A percentile compares a stretch with the other conserved stretches of the same genome.
These are phyloP conservation scores for Leishmania gerbilli DNA, from an alignment of 208 protist species.

Conservation along the genomic window DNA sequence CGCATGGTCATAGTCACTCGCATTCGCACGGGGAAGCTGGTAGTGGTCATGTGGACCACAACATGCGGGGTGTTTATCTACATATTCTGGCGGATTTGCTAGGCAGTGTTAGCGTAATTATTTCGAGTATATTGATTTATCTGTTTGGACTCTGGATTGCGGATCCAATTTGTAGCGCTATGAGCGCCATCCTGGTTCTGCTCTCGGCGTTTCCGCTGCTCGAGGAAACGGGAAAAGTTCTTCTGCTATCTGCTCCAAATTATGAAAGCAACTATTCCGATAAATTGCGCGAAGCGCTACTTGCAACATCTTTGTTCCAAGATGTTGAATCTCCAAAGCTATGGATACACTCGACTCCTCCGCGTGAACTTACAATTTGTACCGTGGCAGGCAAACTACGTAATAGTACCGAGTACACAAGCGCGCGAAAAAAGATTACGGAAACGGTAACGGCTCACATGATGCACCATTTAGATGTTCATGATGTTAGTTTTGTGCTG, in stretches of 20 bases:
- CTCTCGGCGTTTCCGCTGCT: constrained; percentile 78
- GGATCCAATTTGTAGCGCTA: constrained; percentile 77
- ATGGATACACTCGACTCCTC: constrained; percentile 69
- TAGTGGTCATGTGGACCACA: constrained; percentile 58
- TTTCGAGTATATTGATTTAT: constrained; percentile 72
- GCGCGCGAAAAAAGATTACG: constrained; percentile 12
- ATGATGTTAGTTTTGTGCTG: constrained; percentile 29
- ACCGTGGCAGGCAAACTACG: constrained; percentile 38
- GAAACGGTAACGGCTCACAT: constrained; percentile 25
- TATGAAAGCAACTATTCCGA: constrained; percentile 29
- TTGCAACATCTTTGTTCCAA: constrained; percentile 32
- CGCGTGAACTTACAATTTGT: constrained; percentile 58
- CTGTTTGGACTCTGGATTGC: constrained; percentile 61
- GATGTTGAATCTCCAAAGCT: constrained; percentile 41
- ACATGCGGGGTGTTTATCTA: constrained; percentile 86
- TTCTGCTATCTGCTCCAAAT: constrained; percentile 50
- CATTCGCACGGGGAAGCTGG: constrained; percentile 45
- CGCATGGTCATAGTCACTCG: constrained; percentile 55
- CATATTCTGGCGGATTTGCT: constrained; percentile 91
- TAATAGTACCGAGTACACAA: constrained; percentile 17
- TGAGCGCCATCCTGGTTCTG: constrained; percentile 76
- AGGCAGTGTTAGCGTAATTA: constrained; percentile 86
- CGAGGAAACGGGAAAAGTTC: constrained; percentile 74
- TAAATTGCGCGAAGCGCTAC: constrained; percentile 25
- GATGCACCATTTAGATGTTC: constrained; percentile 4